Evolutionary conservation across 2,329 filamentous ascomycete species (phyloP), one percentile per base, ranked within the genome.

Genomic region (Cercospora beticola): DNA sequence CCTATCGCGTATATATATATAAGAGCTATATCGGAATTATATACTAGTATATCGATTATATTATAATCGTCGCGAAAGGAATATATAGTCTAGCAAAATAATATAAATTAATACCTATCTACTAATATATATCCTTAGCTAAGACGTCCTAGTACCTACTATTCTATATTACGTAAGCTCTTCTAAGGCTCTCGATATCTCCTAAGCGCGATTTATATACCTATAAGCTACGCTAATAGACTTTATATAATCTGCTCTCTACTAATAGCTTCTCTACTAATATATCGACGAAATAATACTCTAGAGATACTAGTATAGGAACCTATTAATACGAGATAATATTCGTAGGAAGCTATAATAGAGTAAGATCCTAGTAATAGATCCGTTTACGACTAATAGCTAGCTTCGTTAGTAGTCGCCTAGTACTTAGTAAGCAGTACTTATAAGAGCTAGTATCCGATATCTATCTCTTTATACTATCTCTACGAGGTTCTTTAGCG

Each of bases 161-260:
- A n/a, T 46, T 46, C 16, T n/a, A n/a, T 5, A 46, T 46, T 8
- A 46, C 40, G 40, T 46, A 46, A 46, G 40, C 40, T 46, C 16
- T 46, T 36, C 54, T 46, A 46, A 46, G 40, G 40, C 40, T 46
- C 40, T 65, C 63, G 52, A 69, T 28, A 14, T 56, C 58, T 23
- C 33, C 43, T n/a, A 69, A 54, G 31, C 56, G 21, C 26, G 57
- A 57, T 33, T 67, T 36, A 30, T 64, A 54, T 6, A 69, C 68
- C 68, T 58, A 69, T 28, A 58, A 69, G 14, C 52, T 54, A 2
- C 61, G 60, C 68, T 60, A 69, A 26, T 56, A 30, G 8, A 69
- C 64, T 33, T 69, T 69, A 46, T 67, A 69, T n/a, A 67, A 31
- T 49, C 23, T 64, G 14, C 68, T 64, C 18, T 69, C 8, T 40